Base-by-base conservation (phyloP, 1,284 basidiomycete genomes). In the Microbotryomycetes sp. region DNA sequence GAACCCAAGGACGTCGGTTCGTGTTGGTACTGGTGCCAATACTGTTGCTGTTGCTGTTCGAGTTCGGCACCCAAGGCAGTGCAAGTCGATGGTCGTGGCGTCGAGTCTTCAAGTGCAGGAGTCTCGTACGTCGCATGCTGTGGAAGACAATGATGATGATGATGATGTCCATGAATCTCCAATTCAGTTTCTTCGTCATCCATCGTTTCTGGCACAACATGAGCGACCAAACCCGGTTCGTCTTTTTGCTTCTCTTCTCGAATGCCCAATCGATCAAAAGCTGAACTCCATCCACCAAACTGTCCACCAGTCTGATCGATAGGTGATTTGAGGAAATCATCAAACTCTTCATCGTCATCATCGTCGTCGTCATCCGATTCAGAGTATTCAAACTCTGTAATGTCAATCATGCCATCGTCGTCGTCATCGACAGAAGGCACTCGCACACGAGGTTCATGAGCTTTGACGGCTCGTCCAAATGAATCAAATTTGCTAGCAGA, bases 381-480 rank as follows among this genome's bases (percentile, higher is more conserved):
- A 3, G 66, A 60, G 56, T 65, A 64, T 19, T 65, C 64, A 42
- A 65, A 61, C 23, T 68, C 66, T 36, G 64, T 65, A 4, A 65
- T 29, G 49, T 68, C 68, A 53, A 65, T 56, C 22, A 49, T 49
- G 25, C 47, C 59, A 14, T 58, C 64, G 19, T 69, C 67, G 23
- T 63, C 58, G 6, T 49, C 60, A 12, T 46, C 55, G 12, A 59
- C 58, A 15, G 57, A 23, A 15, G 57, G 49, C 22, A 60, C 32
- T 4, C 28, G 36, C 23, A 46, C 36, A 23, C 48, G 4, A 16
- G 54, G 49, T 14, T 9, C 2, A n/a, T 28, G 22, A 12, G 36
- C 14, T 15, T 32, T 31, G 32, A 64, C 54, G 54, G 56, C 52
- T 15, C 66, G 49, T 0, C 65, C 65, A 31, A 67, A 56, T 6